Base-by-base conservation (phyloP, 2,329 filamentous ascomycete genomes). In the Gnomoniopsis sp. region DNA sequence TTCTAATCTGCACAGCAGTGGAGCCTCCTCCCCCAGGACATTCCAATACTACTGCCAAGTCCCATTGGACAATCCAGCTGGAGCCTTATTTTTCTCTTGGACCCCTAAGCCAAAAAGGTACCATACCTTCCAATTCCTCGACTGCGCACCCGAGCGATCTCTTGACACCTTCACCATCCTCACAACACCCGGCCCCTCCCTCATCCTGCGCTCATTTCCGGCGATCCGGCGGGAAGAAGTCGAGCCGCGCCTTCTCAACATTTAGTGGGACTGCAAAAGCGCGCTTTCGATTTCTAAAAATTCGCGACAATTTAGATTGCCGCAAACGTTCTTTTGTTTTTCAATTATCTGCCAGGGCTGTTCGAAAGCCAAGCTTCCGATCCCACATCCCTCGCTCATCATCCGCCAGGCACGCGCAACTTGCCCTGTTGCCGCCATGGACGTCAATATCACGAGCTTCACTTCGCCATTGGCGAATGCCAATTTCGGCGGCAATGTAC, bases 381-480 rank as follows among this genome's bases (percentile, higher is more conserved):
- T 38, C 36, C 36, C 19, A 23, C 47, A 26, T 14, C 22, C 19
- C 15, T 21, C 51, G 14, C 14, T n/a, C n/a, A 53, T 44, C 41
- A 10, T 43, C 44, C 26, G 48, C 56, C 57, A 8, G 26, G 26
- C 26, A 30, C 26, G 26, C 4, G 26, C 26, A 30, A 30, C 26
- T 30, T 48, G 52, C 49, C 36, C n/a, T 36, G 19, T n/a, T 47
- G 44, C 21, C 17, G 63, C 63, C 65, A 83, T 84, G 81, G 80
- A 79, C 66, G 75, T 84, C 67, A 88, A 88, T 72, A 83, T 84
- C 67, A 87, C 83, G 38, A 70, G 67, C 72, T 88, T 91, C 67
- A 82, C 83, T 68, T 91, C 89, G 71, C 85, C 88, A 51, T 72
- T 88, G 71, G 87, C 87, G 63, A 83, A 82, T 71, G 80, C 85